These are phyloP conservation scores for Aspergillus phoenicis DNA, from an alignment of 2,329 filamentous ascomycete species.

Conservation along the genomic window DNA sequence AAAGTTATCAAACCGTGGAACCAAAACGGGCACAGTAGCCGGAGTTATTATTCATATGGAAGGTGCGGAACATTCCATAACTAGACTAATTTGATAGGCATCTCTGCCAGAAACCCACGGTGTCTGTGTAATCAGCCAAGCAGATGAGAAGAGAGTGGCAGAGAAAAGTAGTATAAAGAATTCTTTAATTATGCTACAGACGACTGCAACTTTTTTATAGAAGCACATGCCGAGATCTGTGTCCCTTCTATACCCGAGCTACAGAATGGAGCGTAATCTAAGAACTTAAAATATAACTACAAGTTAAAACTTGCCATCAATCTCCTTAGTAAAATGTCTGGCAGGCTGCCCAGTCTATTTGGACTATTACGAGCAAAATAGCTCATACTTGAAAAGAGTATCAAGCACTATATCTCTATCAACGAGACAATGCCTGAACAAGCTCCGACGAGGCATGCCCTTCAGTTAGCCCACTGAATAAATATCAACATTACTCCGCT, in stretches of 20 bases:
- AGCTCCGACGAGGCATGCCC: no score
- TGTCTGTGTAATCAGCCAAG: background rate
- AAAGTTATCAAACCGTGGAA: background rate
- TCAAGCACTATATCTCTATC: no score
- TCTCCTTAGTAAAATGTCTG: no score
- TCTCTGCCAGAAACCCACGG: background rate
- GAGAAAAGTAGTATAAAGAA: background rate
- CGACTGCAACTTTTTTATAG: background rate
- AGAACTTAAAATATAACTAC: background rate
- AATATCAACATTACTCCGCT: no score
- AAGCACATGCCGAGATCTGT: background rate
- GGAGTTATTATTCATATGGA: background rate
- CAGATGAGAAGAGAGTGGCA: background rate
- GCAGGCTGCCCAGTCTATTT: no score
- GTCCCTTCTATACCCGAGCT: background rate
- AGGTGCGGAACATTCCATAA: background rate
- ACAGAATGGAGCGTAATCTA: background rate
- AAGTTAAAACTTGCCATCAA: no score
- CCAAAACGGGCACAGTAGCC: background rate
- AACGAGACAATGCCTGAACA: no score
- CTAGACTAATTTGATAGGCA: background rate
- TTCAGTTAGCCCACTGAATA: no score
- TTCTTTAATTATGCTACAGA: background rate
- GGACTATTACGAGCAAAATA: no score
- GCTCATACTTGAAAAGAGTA: no score